Evolutionary conservation across 306 rosid genomes (phyloP), one percentile per base, ranked within the genome.

Genomic region (Phaseolus lunatus): DNA sequence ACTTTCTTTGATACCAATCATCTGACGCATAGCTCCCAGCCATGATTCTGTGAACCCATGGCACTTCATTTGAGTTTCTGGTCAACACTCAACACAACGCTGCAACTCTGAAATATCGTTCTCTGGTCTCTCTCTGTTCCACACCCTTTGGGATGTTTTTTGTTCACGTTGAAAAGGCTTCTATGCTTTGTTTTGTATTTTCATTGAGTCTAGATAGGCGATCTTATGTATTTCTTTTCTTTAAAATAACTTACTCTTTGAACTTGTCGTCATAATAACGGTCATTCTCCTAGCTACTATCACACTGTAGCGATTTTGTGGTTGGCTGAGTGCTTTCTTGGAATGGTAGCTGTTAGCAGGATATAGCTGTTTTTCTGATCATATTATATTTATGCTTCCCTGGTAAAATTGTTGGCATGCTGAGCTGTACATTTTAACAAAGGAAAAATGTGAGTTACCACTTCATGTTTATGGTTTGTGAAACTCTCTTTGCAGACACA

Each of bases 401-500:
- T 50, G 73, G 29, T 54, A 24, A 48, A 49, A 48, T 67, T 76
- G 62, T 26, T 64, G 20, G 39, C 78, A 53, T 70, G 49, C 44
- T 44, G 26, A 19, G 56, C 43, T 65, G 53, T 69, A 37, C 56
- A 57, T 58, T 49, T 58, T 57, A 59, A 11, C 44, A 12, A 37
- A 41, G 26, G 37, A 39, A 4, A 33, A 23, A 41, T 53, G 33
- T 14, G 9, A 65, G 61, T 47, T 65, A n/a, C 41, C 37, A 35
- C 24, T 70, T 43, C 75, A 84, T 69, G 70, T 75, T 89, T 77
- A 78, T 73, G 80, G 50, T 71, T 39, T 76, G 61, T 56, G 56
- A 69, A 80, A 54, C 84, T 72, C 57, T 58, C 45, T 75, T 64
- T 83, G 71, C 85, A 95, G 99, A 92, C 99, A 1, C 99, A 95